Base-by-base conservation (phyloP, 345 rosid genomes). In the Salix koriyanagi region DNA sequence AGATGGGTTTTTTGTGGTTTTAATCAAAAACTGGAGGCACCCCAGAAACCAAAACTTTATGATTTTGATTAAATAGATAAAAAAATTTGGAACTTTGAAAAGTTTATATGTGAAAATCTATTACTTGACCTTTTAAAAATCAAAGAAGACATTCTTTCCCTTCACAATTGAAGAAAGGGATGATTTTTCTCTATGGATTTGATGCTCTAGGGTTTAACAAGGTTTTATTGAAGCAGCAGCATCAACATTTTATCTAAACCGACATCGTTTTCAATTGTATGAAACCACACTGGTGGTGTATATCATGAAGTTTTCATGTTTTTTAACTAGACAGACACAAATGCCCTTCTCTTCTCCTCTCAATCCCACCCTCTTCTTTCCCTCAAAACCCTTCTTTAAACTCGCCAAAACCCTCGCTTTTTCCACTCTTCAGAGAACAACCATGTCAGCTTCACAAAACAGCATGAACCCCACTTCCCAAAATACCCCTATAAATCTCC, bases 1-100 rank as follows among this genome's bases (percentile, higher is more conserved):
- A 67, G 69, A 66, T 62, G 56, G 66, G 7, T 25, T 44, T 7
- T 32, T 36, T 71, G 61, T 34, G 42, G 77, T 75, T 71, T 82
- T 84, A 2, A 71, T 65, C 77, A 75, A 75, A 75, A 79, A 71
- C n/a, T 14, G 84, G 85, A 78, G 90, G 66, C 36, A 83, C 37
- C 79, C 70, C 25, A 71, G 76, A 76, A 76, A 26, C 42, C 73
- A 72, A 41, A 60, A 72, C n/a, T 16, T 72, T 16, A 52, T 80
- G 56, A 67, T 60, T 72, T 52, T 54, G 75, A 56, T n/a, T 7
- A 15, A 34, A 5, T n/a, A 39, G 67, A 26, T 21, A 25, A 62
- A 10, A 62, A 64, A 64, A 36, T 48, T 11, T 52, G 48, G 7
- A 19, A 54, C 15, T 37, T 52, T 44, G 75, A 44, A 28, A 74